These are phyloP conservation scores for Plectosphaerella plurivora DNA, from an alignment of 2,329 filamentous ascomycete genomes.

Conservation along the genomic window DNA sequence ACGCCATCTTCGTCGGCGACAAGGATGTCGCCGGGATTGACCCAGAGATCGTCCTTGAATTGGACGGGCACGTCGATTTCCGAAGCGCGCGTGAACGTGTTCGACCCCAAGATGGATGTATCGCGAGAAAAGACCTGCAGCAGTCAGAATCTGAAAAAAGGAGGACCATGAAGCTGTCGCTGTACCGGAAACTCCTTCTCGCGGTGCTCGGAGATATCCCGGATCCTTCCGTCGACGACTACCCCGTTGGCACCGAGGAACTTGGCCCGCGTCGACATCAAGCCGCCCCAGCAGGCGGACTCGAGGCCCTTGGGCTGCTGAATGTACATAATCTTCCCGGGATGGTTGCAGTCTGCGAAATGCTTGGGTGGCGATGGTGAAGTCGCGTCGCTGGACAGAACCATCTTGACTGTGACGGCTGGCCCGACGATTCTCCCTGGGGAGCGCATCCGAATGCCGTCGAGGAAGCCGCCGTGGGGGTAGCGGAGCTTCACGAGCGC, in stretches of 20 bases:
- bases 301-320: slow-evolving; percentile 18
- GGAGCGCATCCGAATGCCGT: slow-evolving; percentile 17
- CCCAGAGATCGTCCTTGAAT: slow-evolving; percentile 19
- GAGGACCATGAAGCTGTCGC: no score
- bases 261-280: slow-evolving; percentile 24
- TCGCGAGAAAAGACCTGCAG: slow-evolving; percentile 20
- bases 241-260: slow-evolving; percentile 18
- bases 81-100: slow-evolving; percentile 22
- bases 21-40: slow-evolving; percentile 22
- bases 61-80: slow-evolving; percentile 20
- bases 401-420: slow-evolving; percentile 24
- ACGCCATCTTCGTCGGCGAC: slow-evolving; percentile 23
- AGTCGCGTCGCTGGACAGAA: slow-evolving; percentile 14
- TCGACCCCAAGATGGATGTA: slow-evolving; percentile 22
- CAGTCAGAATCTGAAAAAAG: background rate
- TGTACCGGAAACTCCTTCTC: slow-evolving; percentile 12
- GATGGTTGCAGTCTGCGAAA: slow-evolving; percentile 20
- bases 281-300: slow-evolving; percentile 21
- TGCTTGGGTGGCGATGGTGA: slow-evolving; percentile 18
- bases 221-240: slow-evolving; percentile 19
- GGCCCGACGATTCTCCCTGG: slow-evolving; percentile 23
- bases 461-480: slow-evolving; percentile 18
- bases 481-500: slow-evolving; percentile 22
- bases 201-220: slow-evolving; percentile 21
- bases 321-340: slow-evolving; percentile 20